A percentile compares a stretch with the other conserved stretches of the same genome.
Evolutionary conservation across 2,329 filamentous ascomycete species (phyloP).

Genomic region (Colletotrichum kahawae): DNA sequence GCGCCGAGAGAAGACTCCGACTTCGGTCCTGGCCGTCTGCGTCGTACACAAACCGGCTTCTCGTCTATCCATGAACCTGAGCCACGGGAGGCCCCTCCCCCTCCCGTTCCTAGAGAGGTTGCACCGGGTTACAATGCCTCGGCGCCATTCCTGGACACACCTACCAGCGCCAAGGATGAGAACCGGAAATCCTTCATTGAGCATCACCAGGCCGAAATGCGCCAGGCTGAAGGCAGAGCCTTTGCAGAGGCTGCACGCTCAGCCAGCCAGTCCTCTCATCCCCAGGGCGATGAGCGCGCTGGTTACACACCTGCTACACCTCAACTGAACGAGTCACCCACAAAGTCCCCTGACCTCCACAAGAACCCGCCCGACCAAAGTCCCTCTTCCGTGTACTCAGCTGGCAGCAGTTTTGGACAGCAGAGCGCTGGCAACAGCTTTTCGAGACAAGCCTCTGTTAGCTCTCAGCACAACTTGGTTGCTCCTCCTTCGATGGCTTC

Average conservation of each 20-base stretch:
- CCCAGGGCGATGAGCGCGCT: constrained; percentile 29
- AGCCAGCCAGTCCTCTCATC: constrained; percentile 29
- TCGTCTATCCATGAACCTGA: constrained; percentile 33
- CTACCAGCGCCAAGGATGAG: constrained; percentile 50
- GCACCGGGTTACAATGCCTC: constrained; percentile 37
- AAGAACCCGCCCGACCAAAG: constrained; percentile 42
- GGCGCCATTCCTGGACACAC: constrained; percentile 48
- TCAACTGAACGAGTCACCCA: constrained; percentile 26
- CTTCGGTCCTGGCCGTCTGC: constrained; percentile 59
- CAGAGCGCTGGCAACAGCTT: constrained; percentile 9
- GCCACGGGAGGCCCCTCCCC: constrained; percentile 9
- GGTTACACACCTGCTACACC: constrained; percentile 29
- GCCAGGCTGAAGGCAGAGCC: constrained; percentile 63
- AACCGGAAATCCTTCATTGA: constrained; percentile 64
- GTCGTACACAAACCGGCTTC: constrained; percentile 63
- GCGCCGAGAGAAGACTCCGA: constrained; percentile 39
- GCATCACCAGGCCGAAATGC: constrained; percentile 64
- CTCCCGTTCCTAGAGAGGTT: constrained; percentile 23
- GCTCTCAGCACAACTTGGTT: constrained; percentile 23
- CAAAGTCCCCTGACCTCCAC: constrained; percentile 25
- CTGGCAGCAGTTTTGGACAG: constrained; percentile 8
- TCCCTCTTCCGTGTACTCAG: constrained; percentile 36
- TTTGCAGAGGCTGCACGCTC: constrained; percentile 56
- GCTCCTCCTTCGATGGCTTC: constrained; percentile 28
- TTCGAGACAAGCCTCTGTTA: constrained; percentile 19